Conservation (phyloP, 306 rosid genomes). For the Amphicarpaea edgeworthii region DNA sequence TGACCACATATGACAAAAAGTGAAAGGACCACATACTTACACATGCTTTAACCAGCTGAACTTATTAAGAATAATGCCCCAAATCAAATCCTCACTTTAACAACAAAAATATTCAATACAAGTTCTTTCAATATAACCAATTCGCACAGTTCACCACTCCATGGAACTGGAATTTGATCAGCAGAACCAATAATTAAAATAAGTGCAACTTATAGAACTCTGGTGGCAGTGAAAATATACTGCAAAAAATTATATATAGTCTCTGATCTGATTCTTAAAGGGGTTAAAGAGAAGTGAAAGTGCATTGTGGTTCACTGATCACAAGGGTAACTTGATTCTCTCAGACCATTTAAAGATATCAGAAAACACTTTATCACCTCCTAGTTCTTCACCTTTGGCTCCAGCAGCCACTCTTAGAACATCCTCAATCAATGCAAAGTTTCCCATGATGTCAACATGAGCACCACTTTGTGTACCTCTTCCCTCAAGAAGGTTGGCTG, state of each 20-base stretch:
- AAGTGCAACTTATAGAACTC: slow-evolving; percentile 7
- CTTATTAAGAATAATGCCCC: not conserved
- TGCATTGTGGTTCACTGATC: slow-evolving; percentile 26
- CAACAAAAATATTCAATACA: slow-evolving; percentile 11
- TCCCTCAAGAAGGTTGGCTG: slow-evolving; percentile 76
- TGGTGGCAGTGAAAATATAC: slow-evolving; percentile 22
- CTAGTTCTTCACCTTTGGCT: slow-evolving; percentile 74
- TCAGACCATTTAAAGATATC: slow-evolving; percentile 87
- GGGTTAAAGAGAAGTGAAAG: not conserved
- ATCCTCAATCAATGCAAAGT: slow-evolving; percentile 84
- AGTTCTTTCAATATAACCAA: slow-evolving; percentile 21
- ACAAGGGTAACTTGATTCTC: slow-evolving; percentile 65
- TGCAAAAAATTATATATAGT: slow-evolving; percentile 34
- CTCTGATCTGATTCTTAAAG: not conserved
- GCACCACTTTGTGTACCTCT: slow-evolving; percentile 89
- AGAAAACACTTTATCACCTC: slow-evolving; percentile 75
- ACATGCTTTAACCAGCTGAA: not conserved
- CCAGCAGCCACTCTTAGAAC: slow-evolving; percentile 82
- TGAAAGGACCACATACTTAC: too few relatives aligned
- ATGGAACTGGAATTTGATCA: slow-evolving; percentile 8
- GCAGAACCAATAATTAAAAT: slow-evolving; percentile 17
- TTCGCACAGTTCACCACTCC: slow-evolving; percentile 23
- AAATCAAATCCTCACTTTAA: slow-evolving; percentile 11
- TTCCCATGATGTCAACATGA: slow-evolving; percentile 94
- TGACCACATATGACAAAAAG: too few relatives aligned